Evolutionary conservation across 1,284 basidiomycete genomes (phyloP).

Genomic region (Fomitopsis pinicola): DNA sequence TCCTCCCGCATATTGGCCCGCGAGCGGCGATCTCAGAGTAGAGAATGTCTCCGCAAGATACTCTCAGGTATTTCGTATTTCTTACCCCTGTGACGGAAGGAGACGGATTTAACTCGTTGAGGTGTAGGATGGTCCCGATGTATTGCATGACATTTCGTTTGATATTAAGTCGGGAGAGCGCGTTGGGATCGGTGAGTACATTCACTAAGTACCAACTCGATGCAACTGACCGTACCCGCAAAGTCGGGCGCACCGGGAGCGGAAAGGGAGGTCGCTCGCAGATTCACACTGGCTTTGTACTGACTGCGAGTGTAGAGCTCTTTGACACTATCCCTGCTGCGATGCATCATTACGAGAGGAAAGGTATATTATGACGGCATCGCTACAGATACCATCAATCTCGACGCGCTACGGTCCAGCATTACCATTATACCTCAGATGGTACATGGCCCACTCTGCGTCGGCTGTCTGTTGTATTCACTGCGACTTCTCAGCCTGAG

Average conservation of each 20-base stretch:
- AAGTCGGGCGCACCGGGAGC: slow-evolving; percentile 71
- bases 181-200: slow-evolving; percentile 38
- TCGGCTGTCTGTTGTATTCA: slow-evolving; percentile 5
- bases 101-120: too few species aligned
- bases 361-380: slow-evolving; percentile 33
- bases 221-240: slow-evolving; percentile 33
- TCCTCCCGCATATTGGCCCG: slow-evolving; percentile 79
- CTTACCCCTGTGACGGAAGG: background rate
- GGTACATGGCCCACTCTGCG: slow-evolving; percentile 4
- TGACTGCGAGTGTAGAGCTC: slow-evolving; percentile 34
- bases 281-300: too few species aligned
- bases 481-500: slow-evolving; percentile 44
- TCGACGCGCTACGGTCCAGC: slow-evolving; percentile 47
- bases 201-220: slow-evolving; percentile 15
- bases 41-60: slow-evolving; percentile 61
- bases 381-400: slow-evolving; percentile 43
- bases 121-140: slow-evolving; percentile 33
- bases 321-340: slow-evolving; percentile 36
- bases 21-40: slow-evolving; percentile 62
- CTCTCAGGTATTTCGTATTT: slow-evolving; percentile 35
- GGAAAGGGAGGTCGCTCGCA: slow-evolving; percentile 49
- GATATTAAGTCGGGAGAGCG: slow-evolving; percentile 48
- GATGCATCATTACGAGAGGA: slow-evolving; percentile 45
- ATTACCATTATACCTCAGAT: slow-evolving; percentile 46
- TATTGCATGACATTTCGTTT: slow-evolving; percentile 48